Evolutionary conservation across 2,329 filamentous ascomycete genomes (phyloP).

Genomic region (Hymenoscyphus fructigenus): DNA sequence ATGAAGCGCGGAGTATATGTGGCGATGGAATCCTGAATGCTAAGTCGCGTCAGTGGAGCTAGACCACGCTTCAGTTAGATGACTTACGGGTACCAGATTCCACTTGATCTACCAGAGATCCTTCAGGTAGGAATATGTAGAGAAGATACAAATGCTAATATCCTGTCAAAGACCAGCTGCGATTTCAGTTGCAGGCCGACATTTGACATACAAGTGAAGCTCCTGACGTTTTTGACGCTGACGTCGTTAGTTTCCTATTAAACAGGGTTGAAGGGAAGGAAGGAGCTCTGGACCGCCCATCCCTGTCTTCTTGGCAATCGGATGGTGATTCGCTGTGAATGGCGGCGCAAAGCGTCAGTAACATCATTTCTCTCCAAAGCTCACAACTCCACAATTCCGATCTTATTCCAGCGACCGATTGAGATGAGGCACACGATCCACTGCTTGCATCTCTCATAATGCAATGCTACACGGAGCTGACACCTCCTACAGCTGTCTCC

Average conservation of each 20-base stretch:
- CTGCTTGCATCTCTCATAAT: constrained; percentile 48
- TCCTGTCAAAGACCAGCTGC: too few relatives aligned
- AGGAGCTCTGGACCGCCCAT: neutral
- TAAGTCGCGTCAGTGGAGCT: constrained; percentile 8
- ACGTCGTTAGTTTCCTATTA: constrained; percentile 20
- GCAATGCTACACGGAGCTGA: constrained; percentile 97
- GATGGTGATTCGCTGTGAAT: neutral
- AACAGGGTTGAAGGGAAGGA: neutral
- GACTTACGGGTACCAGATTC: constrained; percentile 1
- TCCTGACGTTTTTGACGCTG: too few relatives aligned
- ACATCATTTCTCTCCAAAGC: constrained; percentile 1
- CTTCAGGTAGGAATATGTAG: neutral
- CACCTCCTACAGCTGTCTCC: constrained; percentile 90
- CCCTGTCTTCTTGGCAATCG: neutral
- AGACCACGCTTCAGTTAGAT: neutral
- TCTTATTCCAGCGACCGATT: constrained; percentile 3
- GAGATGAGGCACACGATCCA: constrained; percentile 17
- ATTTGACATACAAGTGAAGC: constrained; percentile 4
- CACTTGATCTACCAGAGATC: constrained; percentile 1
- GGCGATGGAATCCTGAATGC: neutral
- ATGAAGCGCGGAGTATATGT: neutral
- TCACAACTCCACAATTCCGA: neutral
- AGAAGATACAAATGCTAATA: constrained; percentile 1
- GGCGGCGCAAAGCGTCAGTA: neutral
- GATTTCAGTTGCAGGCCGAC: neutral